phyloP scores from a whole-genome alignment of 495 filamentous ascomycete species.

The Cercophora scortea region DNA sequence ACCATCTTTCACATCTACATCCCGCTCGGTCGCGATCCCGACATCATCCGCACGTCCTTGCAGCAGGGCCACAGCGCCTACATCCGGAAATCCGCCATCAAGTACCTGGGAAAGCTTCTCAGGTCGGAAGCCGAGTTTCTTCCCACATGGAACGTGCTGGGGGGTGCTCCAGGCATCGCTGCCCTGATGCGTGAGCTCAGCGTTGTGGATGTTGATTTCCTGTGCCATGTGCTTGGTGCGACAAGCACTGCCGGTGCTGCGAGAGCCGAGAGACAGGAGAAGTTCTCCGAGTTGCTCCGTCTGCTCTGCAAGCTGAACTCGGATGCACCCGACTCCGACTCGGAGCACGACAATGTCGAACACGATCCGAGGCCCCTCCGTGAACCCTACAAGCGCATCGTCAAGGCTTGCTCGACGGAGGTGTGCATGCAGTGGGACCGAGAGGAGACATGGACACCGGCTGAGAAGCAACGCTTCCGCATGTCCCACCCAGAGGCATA shows the following conservation, averaged over 20 bases:
- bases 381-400: constrained; percentile 9
- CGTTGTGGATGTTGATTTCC: constrained; percentile 10
- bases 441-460: not conserved
- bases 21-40: not conserved
- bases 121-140: constrained; percentile 1
- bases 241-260: not conserved
- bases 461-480: not conserved
- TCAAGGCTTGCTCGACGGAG: constrained; percentile 9
- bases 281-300: constrained; percentile 8
- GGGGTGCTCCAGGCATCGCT: constrained; percentile 9
- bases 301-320: constrained; percentile 1
- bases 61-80: constrained; percentile 8
- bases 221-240: constrained; percentile 13
- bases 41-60: constrained; percentile 7
- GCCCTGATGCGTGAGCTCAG: constrained; percentile 15
- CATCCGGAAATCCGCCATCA: constrained; percentile 10
- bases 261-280: constrained; percentile 1
- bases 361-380: constrained; percentile 11
- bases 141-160: constrained; percentile 10
- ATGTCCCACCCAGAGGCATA: not conserved
- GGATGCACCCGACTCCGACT: not conserved
- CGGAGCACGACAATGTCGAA: not conserved
- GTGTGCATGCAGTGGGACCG: constrained; percentile 2
- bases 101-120: not conserved
- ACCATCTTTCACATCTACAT: constrained; percentile 10